These are phyloP conservation scores for Cyberlindnera meyerae DNA, from an alignment of 805 yeast species.

Conservation along the genomic window DNA sequence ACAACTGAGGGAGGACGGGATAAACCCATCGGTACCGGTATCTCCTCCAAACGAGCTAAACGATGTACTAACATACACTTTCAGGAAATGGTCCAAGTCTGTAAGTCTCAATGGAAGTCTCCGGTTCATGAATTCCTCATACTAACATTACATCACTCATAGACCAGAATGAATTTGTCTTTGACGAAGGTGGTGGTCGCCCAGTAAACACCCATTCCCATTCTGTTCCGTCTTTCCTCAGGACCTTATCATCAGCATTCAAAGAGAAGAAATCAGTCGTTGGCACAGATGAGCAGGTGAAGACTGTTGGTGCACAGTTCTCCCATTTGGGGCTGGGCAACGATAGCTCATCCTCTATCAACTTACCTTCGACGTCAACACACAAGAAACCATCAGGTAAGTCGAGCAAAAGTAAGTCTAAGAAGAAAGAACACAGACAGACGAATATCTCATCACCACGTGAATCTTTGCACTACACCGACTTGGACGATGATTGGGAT, in stretches of 20 bases:
- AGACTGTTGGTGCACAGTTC: conserved; percentile 50
- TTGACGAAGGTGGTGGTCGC: conserved; percentile 64
- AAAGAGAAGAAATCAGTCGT: conserved; percentile 27
- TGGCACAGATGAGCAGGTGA: conserved; percentile 30
- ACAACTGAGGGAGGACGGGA: too few species aligned
- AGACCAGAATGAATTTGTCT: conserved; percentile 52
- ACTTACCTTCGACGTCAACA: conserved; percentile 14
- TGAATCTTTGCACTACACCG: conserved; percentile 44
- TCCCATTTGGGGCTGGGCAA: conserved; percentile 45
- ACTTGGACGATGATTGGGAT: conserved; percentile 91
- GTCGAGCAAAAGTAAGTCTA: conserved; percentile 5
- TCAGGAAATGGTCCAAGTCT: conserved; percentile 37
- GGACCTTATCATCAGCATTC: conserved; percentile 24
- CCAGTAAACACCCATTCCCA: conserved; percentile 46
- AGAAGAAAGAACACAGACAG: conserved; percentile 6
- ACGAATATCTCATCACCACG: conserved; percentile 23
- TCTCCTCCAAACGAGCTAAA: too few species aligned
- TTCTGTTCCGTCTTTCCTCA: conserved; percentile 32
- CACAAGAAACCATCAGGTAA: conserved; percentile 13
- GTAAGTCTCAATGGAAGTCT: too few species aligned
- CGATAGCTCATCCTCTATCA: conserved; percentile 9
- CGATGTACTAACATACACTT: conserved; percentile 1
- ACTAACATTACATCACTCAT: conserved; percentile 2
- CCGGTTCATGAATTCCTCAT: too few species aligned
- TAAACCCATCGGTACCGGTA: too few species aligned